Base-by-base conservation (phyloP, 2,329 filamentous ascomycete species). In the Aspergillus sergii region DNA sequence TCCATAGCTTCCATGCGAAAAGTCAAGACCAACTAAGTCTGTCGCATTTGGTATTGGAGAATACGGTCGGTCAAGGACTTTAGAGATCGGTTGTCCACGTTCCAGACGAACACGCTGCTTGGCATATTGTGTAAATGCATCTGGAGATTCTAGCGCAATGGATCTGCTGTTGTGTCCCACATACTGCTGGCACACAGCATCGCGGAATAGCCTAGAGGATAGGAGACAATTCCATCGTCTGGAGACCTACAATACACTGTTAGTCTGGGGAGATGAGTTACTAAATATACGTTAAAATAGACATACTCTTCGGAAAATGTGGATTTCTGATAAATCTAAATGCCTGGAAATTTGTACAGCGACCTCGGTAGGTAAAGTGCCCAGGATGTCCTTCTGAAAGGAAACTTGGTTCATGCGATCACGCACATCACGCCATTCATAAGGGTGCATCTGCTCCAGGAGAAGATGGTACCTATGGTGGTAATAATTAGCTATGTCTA, bases 301-400 rank as follows among this genome's bases (percentile, higher is more conserved):
- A 48, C 63, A 50, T 75, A 76, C 76, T 58, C 69, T 71, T 55
- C 71, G 71, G 26, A 75, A 66, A 11, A 66, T 23, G 56, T 78
- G 53, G 34, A 75, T 19, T 28, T 79, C 76, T 6, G 57, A 51
- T 4, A 76, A 59, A 32, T 69, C 57, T 16, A 79, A 54, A 58
- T 73, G 66, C 26, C 68, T 57, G 9, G 68, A 65, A 26, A 79
- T 61, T 32, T 71, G 66, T 11, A 68, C 64, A 4, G 71, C 69
- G n/a, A 79, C 60, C 63, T 80, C 78, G 7, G 72, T 16, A 4
- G 77, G 78, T 28, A 78, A 58, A 1, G 63, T 64, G 16, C 68
- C 71, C 3, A 80, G 43, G n/a, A 79, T 69, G 63, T 80, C 78
- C 39, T 66, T 69, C 26, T 75, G 66, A 30, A 78, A 71, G 16